phyloP scores from a whole-genome alignment of 257 asterid genomes.

The Cruciata laevipes region DNA sequence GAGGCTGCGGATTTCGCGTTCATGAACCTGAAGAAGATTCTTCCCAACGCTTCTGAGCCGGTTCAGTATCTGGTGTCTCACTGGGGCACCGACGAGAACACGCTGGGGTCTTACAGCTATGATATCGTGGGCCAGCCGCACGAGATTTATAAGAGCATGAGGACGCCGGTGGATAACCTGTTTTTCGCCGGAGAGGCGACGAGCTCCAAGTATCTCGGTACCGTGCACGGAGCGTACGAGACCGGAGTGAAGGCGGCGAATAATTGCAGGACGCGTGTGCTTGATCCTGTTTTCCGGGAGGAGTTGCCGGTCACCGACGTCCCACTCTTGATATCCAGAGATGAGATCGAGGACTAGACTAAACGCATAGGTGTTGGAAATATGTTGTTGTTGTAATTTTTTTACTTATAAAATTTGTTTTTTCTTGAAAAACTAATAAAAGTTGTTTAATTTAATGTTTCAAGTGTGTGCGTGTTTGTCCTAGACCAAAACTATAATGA shows the following conservation, averaged over 20 bases:
- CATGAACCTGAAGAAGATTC: slow-evolving; percentile 62
- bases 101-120: slow-evolving; percentile 82
- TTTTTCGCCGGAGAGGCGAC: slow-evolving; percentile 95
- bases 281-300: slow-evolving; percentile 74
- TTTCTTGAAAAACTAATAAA: too few species aligned
- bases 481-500: too few species aligned
- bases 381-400: too few species aligned
- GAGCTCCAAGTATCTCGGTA: slow-evolving; percentile 65
- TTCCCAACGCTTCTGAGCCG: slow-evolving; percentile 80
- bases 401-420: too few species aligned
- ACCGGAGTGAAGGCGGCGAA: slow-evolving; percentile 86
- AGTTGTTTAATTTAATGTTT: too few species aligned
- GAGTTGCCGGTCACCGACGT: slow-evolving; percentile 37
- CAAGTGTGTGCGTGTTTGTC: too few species aligned
- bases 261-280: slow-evolving; percentile 80
- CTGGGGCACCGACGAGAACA: slow-evolving; percentile 69
- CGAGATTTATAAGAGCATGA: slow-evolving; percentile 65
- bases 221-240: slow-evolving; percentile 84
- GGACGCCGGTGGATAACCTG: slow-evolving; percentile 77
- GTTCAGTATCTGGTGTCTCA: slow-evolving; percentile 77
- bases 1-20: slow-evolving; percentile 81
- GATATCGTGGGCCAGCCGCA: slow-evolving; percentile 72
- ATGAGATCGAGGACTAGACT: background rate
- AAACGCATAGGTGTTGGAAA: too few species aligned
- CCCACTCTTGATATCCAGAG: slow-evolving; percentile 47